Percentiles rank a stretch among this genome's conserved stretches.
Conservation (phyloP, 2,329 filamentous ascomycete species). For the Incumbomyces delicatus region DNA sequence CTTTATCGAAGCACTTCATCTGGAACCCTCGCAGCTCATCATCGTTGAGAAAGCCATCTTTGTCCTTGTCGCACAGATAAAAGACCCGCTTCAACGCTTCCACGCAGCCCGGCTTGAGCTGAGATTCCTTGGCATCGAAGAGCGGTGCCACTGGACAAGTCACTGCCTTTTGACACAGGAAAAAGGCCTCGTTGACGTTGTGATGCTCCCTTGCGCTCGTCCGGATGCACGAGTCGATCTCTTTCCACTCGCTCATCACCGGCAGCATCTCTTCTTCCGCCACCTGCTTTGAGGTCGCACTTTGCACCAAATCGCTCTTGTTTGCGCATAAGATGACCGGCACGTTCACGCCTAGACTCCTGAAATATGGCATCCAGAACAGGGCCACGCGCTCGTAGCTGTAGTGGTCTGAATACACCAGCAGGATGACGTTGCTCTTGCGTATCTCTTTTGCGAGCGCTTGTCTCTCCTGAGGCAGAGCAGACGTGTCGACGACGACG, state of each 20-base stretch:
- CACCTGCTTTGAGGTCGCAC: constrained; percentile 69
- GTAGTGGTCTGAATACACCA: constrained; percentile 97
- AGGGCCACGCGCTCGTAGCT: constrained; percentile 95
- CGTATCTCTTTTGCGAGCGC: constrained; percentile 87
- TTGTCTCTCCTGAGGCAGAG: constrained; percentile 83
- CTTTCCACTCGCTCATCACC: constrained; percentile 96
- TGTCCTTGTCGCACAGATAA: constrained; percentile 91
- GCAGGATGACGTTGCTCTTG: constrained; percentile 90
- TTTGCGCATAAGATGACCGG: constrained; percentile 95
- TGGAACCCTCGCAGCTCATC: constrained; percentile 88
- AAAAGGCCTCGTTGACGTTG: constrained; percentile 95
- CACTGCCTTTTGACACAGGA: constrained; percentile 94
- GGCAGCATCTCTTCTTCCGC: constrained; percentile 96
- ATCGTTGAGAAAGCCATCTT: constrained; percentile 85
- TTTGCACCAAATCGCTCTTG: constrained; percentile 78
- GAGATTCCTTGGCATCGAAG: constrained; percentile 88
- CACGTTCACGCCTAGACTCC: constrained; percentile 95
- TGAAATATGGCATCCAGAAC: constrained; percentile 98
- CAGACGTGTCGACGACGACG: constrained; percentile 94
- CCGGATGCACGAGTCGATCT: constrained; percentile 95
- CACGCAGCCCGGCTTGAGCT: constrained; percentile 78
- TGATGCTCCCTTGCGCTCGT: constrained; percentile 85
- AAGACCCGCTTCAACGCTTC: constrained; percentile 84
- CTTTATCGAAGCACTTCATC: constrained; percentile 81
- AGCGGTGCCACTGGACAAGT: constrained; percentile 93